Percentiles rank a stretch among this genome's conserved stretches.
Evolutionary conservation across 768 basidiomycete genomes (phyloP).

Genomic region (Mycena crocata): DNA sequence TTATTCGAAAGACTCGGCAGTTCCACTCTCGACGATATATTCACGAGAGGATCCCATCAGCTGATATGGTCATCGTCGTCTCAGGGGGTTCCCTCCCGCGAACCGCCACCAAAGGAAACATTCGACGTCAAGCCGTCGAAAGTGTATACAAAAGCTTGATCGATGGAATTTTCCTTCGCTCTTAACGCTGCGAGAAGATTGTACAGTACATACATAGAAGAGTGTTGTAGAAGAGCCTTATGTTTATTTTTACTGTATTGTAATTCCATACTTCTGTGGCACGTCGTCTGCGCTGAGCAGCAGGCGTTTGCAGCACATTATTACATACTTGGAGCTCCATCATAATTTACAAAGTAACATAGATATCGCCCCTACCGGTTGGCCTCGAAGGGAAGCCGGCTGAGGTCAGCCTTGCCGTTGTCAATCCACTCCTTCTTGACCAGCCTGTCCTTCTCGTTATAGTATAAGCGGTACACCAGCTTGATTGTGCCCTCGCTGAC

Average conservation of each 20-base stretch:
- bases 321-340: not conserved
- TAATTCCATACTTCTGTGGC: too few relatives aligned
- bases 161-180: too few relatives aligned
- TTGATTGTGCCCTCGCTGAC: conserved; percentile 97
- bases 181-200: too few relatives aligned
- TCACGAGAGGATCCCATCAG: conserved; percentile 78
- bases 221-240: too few relatives aligned
- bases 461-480: conserved; percentile 86
- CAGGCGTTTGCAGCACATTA: too few relatives aligned
- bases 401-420: conserved; percentile 74
- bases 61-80: conserved; percentile 77
- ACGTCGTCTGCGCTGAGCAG: too few relatives aligned
- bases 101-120: conserved; percentile 86
- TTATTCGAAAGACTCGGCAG: conserved; percentile 76
- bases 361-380: not conserved
- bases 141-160: conserved; percentile 68
- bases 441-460: conserved; percentile 77
- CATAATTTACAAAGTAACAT: conserved; percentile 20
- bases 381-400: conserved; percentile 49
- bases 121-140: conserved; percentile 82
- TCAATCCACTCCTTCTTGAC: conserved; percentile 90
- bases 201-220: too few relatives aligned
- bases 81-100: conserved; percentile 75
- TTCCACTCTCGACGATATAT: conserved; percentile 83
- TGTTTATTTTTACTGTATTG: too few relatives aligned